Evolutionary conservation across 345 rosid species (phyloP), one percentile per base, ranked within the genome.

Genomic region (Brassica rapa): DNA sequence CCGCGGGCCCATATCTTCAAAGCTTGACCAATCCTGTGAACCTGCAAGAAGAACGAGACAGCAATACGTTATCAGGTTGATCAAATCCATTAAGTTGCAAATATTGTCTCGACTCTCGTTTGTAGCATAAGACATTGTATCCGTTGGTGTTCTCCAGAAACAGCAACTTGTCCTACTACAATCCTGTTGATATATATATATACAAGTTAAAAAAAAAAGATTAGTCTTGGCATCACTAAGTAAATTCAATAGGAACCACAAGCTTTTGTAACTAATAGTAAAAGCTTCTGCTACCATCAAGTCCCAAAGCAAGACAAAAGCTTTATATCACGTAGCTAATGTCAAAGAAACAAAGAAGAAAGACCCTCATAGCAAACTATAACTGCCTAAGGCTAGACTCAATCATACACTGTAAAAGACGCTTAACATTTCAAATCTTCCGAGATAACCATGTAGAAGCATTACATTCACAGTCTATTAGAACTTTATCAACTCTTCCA

Each of bases 141-240:
- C 98, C 96, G 91, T 75, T 83, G 84, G 80, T 90, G 87, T 78
- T 19, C 78, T 74, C 98, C 96, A 67, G 91, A 87, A 74, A 83
- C 87, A 5, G 98, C 93, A 30, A 91, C 96, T 83, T 90, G 86
- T 73, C 98, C 97, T 75, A 93, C 88, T 27, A 27, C 30, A 80
- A 89, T 86, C 84, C 98, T 93, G 89, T 71, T 68, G 32, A 82
- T 70, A 27, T 27, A 27, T 27, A 27, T 27, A 81, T 73, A 85
- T 49, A 8, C 23, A 79, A 9, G 15, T 30, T 59, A 15, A 57
- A 33, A 25, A 21, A n/a, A 55, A 12, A 64, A 23, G 56, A 43
- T 29, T 39, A 59, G 7, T 62, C 11, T 39, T 37, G 43, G 25
- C 25, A 76, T 62, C 33, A 32, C 3, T 61, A 9, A 46, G 64